These are phyloP conservation scores for Postia placenta DNA, from an alignment of 768 basidiomycete genomes.

Conservation along the genomic window DNA sequence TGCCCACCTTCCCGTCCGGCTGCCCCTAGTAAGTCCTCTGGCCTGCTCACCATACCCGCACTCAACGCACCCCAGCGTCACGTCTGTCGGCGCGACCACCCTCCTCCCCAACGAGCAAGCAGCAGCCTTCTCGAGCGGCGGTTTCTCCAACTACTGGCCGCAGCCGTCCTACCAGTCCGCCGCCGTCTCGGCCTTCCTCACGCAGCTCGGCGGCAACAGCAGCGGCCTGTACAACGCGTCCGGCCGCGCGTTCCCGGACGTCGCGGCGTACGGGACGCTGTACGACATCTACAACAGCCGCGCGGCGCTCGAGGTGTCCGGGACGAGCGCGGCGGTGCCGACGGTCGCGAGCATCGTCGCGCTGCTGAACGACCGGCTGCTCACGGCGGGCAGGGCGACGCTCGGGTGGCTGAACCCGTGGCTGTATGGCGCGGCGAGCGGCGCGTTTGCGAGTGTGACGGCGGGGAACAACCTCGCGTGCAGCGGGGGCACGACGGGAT, in stretches of 20 bases:
- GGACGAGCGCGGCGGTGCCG: constrained; percentile 29
- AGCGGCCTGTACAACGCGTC: constrained; percentile 10
- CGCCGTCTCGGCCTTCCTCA: constrained; percentile 25
- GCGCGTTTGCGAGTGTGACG: constrained; percentile 27
- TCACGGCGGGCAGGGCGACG: constrained; percentile 21
- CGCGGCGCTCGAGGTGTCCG: constrained; percentile 17
- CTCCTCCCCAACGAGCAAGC: constrained; percentile 21
- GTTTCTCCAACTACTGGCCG: constrained; percentile 35
- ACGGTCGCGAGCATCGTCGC: constrained; percentile 28
- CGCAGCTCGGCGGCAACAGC: constrained; percentile 17
- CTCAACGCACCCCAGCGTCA: constrained; percentile 13
- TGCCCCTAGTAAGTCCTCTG: constrained; percentile 25
- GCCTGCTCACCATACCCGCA: background rate
- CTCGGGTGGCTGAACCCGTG: constrained; percentile 31
- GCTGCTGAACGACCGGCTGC: constrained; percentile 28
- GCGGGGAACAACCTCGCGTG: constrained; percentile 21
- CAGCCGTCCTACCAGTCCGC: constrained; percentile 30
- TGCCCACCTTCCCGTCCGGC: constrained; percentile 29
- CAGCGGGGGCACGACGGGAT: constrained; percentile 22
- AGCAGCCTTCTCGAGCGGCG: constrained; percentile 30
- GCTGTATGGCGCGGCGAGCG: constrained; percentile 4
- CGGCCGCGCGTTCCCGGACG: constrained; percentile 27
- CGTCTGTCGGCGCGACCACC: constrained; percentile 30
- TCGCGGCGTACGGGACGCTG: constrained; percentile 26
- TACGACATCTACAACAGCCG: constrained; percentile 5